These are phyloP conservation scores for Globisporangium irregulare DNA, from an alignment of 352 stramenopile species.

Conservation along the genomic window DNA sequence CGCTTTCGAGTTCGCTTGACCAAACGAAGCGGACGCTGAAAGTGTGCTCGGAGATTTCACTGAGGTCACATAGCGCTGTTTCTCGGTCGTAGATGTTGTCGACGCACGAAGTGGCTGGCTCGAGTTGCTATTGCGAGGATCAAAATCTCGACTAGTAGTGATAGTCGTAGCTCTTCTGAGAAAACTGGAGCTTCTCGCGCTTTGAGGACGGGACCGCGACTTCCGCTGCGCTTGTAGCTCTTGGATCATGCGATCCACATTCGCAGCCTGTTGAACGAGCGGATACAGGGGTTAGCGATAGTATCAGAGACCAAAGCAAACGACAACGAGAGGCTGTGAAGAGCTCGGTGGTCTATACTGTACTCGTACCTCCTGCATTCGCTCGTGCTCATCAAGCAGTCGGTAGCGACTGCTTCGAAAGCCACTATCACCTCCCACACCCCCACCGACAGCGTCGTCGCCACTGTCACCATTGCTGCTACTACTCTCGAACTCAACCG, in stretches of 20 bases:
- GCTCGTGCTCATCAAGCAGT: slow-evolving; percentile 37
- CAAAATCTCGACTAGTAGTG: background rate
- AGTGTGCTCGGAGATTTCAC: background rate
- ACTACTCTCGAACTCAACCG: background rate
- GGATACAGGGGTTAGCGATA: too few relatives aligned
- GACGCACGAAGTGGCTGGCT: background rate
- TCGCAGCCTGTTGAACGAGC: slow-evolving; percentile 22
- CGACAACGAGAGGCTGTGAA: too few relatives aligned
- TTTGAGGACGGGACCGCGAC: slow-evolving; percentile 3
- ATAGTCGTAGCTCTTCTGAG: background rate
- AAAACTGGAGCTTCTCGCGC: background rate
- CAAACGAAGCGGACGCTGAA: background rate
- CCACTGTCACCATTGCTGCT: background rate
- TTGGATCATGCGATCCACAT: slow-evolving; percentile 43
- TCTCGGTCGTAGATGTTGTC: background rate
- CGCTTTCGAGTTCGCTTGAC: background rate
- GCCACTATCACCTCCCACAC: background rate
- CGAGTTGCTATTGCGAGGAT: background rate
- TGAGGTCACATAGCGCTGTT: background rate
- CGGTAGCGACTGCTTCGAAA: slow-evolving; percentile 32
- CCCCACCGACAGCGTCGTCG: background rate
- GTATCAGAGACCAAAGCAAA: background rate
- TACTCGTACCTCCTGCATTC: slow-evolving; percentile 27
- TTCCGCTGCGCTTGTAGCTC: slow-evolving; percentile 32
- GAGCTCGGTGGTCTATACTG: background rate